Conservation (phyloP, 257 asterid species). For the Ilex asprella region DNA sequence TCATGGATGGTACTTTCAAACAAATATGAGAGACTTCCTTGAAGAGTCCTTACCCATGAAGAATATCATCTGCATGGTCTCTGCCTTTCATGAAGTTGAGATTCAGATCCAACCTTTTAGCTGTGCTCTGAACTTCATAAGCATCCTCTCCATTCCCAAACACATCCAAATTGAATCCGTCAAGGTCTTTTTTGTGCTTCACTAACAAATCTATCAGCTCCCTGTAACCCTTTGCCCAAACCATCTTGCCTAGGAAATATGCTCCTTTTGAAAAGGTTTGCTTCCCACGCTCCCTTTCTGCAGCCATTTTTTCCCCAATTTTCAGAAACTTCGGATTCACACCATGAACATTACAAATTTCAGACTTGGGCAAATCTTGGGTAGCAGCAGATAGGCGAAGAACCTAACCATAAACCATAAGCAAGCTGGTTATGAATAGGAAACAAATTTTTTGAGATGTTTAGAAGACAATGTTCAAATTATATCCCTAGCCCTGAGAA, state of each 20-base stretch:
- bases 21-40: not conserved
- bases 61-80: conserved; percentile 96
- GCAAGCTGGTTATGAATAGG: no score
- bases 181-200: conserved; percentile 66
- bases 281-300: conserved; percentile 73
- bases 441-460: no score
- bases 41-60: conserved; percentile 59
- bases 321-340: conserved; percentile 84
- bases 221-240: conserved; percentile 97
- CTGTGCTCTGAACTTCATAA: conserved; percentile 80
- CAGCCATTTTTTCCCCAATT: conserved; percentile 87
- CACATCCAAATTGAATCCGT: conserved; percentile 88
- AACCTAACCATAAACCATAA: conserved; percentile 40
- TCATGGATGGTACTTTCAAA: no score
- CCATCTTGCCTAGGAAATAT: conserved; percentile 97
- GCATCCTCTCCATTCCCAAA: conserved; percentile 98
- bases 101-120: conserved; percentile 67
- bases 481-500: no score
- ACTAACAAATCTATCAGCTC: conserved; percentile 86
- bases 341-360: conserved; percentile 91
- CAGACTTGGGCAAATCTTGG: conserved; percentile 81
- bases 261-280: conserved; percentile 86
- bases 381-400: conserved; percentile 99
- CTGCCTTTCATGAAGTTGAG: conserved; percentile 93
- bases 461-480: no score